phyloP scores from a whole-genome alignment of 768 basidiomycete species.

The Mycena filopes region DNA sequence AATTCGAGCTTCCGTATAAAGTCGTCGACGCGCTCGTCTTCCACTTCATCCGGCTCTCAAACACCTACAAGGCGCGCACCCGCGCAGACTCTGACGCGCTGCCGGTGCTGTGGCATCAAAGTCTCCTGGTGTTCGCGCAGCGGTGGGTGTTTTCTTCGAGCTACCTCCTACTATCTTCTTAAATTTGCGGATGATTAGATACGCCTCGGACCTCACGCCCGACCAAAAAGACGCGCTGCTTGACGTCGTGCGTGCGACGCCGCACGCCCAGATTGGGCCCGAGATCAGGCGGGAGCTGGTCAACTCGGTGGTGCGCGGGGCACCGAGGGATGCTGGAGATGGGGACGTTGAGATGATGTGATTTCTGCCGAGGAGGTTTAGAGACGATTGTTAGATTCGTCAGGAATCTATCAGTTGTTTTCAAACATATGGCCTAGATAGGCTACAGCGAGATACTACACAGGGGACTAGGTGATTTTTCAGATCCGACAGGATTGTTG shows the following conservation, averaged over 20 bases:
- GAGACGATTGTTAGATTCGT: too few species aligned
- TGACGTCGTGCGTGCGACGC: conserved; percentile 88
- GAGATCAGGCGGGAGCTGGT: conserved; percentile 93
- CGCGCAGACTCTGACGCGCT: conserved; percentile 81
- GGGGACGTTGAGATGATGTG: conserved; percentile 75
- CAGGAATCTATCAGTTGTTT: too few species aligned
- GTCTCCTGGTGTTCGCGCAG: conserved; percentile 92
- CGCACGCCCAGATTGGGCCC: conserved; percentile 87
- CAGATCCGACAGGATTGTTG: too few species aligned
- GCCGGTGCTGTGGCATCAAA: conserved; percentile 99
- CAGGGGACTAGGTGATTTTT: too few species aligned
- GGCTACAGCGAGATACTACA: too few species aligned
- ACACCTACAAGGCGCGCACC: conserved; percentile 81
- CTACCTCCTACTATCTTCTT: conserved; percentile 7
- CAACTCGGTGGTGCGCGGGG: conserved; percentile 87
- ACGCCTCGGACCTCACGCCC: conserved; percentile 92
- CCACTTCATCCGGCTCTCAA: conserved; percentile 97
- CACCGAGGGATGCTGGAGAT: conserved; percentile 69
- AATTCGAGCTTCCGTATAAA: conserved; percentile 97
- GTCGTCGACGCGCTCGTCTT: conserved; percentile 97
- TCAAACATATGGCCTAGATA: too few species aligned
- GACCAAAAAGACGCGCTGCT: conserved; percentile 98
- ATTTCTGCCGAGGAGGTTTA: conserved; percentile 24
- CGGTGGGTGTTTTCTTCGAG: conserved; percentile 60
- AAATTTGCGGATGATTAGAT: conserved; percentile 59